Conservation (phyloP, 257 asterid species). For the Leonotis leonurus region DNA sequence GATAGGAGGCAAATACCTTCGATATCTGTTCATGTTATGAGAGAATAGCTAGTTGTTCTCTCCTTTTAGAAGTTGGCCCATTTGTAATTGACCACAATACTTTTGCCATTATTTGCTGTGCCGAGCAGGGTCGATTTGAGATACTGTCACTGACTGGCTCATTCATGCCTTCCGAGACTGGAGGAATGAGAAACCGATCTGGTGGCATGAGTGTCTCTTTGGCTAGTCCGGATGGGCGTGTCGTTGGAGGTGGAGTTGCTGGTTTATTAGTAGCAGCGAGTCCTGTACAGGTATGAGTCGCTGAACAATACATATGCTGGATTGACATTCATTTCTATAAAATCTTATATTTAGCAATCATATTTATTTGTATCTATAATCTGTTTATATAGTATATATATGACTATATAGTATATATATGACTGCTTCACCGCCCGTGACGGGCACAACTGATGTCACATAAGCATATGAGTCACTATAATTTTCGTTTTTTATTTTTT, state of each 20-base stretch:
- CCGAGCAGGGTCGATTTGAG: slow-evolving; percentile 80
- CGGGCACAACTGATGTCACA: too few species aligned
- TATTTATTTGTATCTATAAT: too few species aligned
- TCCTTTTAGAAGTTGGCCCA: neutral
- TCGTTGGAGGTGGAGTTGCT: slow-evolving; percentile 91
- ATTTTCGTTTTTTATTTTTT: too few species aligned
- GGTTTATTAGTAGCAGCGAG: slow-evolving; percentile 87
- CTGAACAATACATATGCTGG: neutral
- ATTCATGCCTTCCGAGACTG: slow-evolving; percentile 75
- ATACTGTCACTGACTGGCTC: slow-evolving; percentile 85
- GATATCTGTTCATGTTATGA: slow-evolving; percentile 48
- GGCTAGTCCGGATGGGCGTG: slow-evolving; percentile 92
- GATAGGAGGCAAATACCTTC: neutral
- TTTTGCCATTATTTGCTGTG: neutral
- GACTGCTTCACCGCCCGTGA: too few species aligned
- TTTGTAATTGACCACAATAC: neutral
- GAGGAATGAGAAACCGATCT: slow-evolving; percentile 82
- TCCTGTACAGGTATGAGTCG: slow-evolving; percentile 62
- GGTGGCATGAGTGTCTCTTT: slow-evolving; percentile 97
- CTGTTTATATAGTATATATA: too few species aligned
- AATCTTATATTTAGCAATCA: too few species aligned
- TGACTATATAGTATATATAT: too few species aligned
- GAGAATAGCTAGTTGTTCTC: neutral
- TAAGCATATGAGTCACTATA: too few species aligned
- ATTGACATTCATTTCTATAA: neutral